Conservation (phyloP, 805 yeast species). For the Danielia oregonensis region DNA sequence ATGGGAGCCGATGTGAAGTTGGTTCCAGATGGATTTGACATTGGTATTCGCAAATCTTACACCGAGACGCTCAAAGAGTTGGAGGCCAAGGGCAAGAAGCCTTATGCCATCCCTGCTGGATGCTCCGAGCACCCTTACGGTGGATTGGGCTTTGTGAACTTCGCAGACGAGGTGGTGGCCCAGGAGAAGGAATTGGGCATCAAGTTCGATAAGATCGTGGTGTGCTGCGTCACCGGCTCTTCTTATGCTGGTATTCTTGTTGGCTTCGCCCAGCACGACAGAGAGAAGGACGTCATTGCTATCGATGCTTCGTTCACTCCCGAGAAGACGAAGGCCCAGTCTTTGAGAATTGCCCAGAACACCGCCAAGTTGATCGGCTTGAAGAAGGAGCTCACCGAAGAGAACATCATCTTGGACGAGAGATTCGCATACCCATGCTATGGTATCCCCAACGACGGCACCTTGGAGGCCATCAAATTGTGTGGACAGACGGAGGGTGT, state of each 20-base stretch:
- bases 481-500: conserved; percentile 6
- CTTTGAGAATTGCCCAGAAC: conserved; percentile 4
- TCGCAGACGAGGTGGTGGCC: conserved; percentile 5
- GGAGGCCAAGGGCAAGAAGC: conserved; percentile 6
- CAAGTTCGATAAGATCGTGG: conserved; percentile 5
- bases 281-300: conserved; percentile 5
- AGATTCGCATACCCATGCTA: conserved; percentile 6
- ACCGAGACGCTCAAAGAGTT: conserved; percentile 3
- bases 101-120: conserved; percentile 6
- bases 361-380: conserved; percentile 4
- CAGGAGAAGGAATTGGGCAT: conserved; percentile 5
- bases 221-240: conserved; percentile 6
- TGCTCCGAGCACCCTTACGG: conserved; percentile 6
- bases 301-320: conserved; percentile 5
- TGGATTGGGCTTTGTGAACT: conserved; percentile 5
- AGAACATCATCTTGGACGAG: conserved; percentile 1
- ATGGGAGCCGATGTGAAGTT: conserved; percentile 7
- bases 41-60: conserved; percentile 6
- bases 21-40: conserved; percentile 6
- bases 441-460: conserved; percentile 5
- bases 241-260: conserved; percentile 5
- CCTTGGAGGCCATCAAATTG: conserved; percentile 6
- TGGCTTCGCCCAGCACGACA: conserved; percentile 5
- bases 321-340: conserved; percentile 3
- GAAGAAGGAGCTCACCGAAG: conserved; percentile 3